These are phyloP conservation scores for Talaromyces liani DNA, from an alignment of 495 filamentous ascomycete genomes.

Conservation along the genomic window DNA sequence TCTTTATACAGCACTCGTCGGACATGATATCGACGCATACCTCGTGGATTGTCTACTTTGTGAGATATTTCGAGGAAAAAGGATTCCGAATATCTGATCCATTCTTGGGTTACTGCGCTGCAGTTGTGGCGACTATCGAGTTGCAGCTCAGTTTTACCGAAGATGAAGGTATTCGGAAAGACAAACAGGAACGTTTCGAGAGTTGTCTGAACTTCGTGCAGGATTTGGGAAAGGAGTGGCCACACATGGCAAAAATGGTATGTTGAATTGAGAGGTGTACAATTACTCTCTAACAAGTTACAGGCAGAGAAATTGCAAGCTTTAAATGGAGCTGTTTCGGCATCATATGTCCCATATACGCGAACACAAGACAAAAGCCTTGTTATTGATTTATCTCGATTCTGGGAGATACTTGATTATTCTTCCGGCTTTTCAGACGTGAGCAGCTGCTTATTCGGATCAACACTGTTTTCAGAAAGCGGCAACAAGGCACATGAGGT, in stretches of 20 bases:
- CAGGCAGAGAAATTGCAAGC: conserved; percentile 35
- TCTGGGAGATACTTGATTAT: conserved; percentile 45
- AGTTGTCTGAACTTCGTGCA: conserved; percentile 41
- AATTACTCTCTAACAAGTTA: too few species aligned
- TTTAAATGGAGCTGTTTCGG: conserved; percentile 37
- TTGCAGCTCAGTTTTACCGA: conserved; percentile 41
- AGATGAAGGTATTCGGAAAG: conserved; percentile 23
- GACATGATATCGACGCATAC: conserved; percentile 41
- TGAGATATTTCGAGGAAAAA: conserved; percentile 38
- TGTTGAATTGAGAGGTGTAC: too few species aligned
- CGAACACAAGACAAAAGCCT: conserved; percentile 35
- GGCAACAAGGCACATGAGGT: conserved; percentile 26
- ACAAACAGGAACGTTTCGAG: conserved; percentile 37
- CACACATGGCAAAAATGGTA: conserved; percentile 40
- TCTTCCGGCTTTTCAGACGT: conserved; percentile 36
- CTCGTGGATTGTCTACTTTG: conserved; percentile 42
- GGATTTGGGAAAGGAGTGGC: conserved; percentile 32
- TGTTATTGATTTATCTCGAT: conserved; percentile 39
- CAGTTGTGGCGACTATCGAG: conserved; percentile 43
- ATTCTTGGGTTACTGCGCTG: conserved; percentile 40
- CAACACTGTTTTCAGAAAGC: conserved; percentile 25
- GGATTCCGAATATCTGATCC: conserved; percentile 37
- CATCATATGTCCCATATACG: conserved; percentile 34
- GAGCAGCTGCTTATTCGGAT: conserved; percentile 33
- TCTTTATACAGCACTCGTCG: conserved; percentile 41